Base-by-base conservation (phyloP, 2,329 filamentous ascomycete species). In the Raffaelea albimanens region DNA sequence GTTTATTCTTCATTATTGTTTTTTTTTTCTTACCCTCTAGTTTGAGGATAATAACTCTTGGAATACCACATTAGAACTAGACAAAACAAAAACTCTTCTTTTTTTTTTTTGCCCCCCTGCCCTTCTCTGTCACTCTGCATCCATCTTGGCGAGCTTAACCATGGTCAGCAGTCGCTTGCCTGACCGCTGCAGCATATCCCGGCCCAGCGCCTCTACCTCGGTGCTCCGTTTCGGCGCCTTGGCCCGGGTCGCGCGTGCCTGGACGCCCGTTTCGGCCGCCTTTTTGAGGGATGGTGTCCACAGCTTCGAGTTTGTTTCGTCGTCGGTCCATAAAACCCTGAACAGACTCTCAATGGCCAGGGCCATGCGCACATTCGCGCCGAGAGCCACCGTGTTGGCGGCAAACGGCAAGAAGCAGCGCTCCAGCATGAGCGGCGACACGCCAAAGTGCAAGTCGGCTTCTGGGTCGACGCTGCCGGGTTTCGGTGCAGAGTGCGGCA, bases 311-410 rank as follows among this genome's bases (percentile, higher is more conserved):
- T 22, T 64, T 62, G 23, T 57, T 31, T 16, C 13, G 2, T 7
- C 16, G 9, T 10, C 25, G 3, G 49, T 48, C 63, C 69, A 73
- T 3, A 76, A 62, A 7, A 81, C 64, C 41, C 80, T 71, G 25
- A 87, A 57, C 44, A 87, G 63, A 2, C 71, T 71, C 63, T 91
- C 87, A 0, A 88, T 66, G 25, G 85, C 62, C 10, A 90, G 63
- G 2, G 82, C 82, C 34, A 90, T 70, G 60, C 85, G 85, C 23
- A 82, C 81, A 55, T 93, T 90, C 52, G 88, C 84, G 19, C 78
- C 73, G 1, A 75, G 62, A 7, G 70, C 72, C 14, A 74, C 67
- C 0, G 73, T 78, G 50, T 77, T 81, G 1, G 86, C 83, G 0
- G 82, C 70, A 53, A 75, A 80, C 0, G 78, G 78, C 2, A 88